A percentile compares a stretch with the other conserved stretches of the same genome.
phyloP scores from a whole-genome alignment of 1,139 yeast genomes.

The Petasospora rhodanensis region DNA sequence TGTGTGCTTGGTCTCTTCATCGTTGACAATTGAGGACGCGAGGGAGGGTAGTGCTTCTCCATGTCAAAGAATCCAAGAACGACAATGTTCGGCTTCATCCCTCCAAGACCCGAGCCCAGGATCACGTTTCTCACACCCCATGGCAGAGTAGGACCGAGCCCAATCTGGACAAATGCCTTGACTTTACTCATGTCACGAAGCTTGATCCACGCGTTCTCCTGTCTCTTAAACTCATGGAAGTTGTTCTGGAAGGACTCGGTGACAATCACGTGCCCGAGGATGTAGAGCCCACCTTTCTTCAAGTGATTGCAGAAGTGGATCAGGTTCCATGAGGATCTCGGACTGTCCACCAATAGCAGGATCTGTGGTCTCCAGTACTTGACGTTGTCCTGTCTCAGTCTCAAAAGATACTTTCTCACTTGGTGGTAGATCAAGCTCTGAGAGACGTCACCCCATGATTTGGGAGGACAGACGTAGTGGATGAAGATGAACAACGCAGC shows the following conservation, averaged over 20 bases:
- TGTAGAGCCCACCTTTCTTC: slow-evolving; percentile 90
- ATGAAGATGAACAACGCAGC: slow-evolving; percentile 66
- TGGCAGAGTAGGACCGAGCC: slow-evolving; percentile 78
- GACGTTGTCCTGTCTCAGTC: slow-evolving; percentile 85
- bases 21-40: slow-evolving; percentile 13
- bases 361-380: slow-evolving; percentile 98
- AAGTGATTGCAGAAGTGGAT: slow-evolving; percentile 92
- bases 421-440: slow-evolving; percentile 93
- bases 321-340: slow-evolving; percentile 84
- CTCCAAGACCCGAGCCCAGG: slow-evolving; percentile 91
- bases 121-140: slow-evolving; percentile 97
- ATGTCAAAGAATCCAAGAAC: slow-evolving; percentile 84
- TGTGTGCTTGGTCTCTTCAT: slow-evolving; percentile 9
- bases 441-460: slow-evolving; percentile 96
- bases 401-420: slow-evolving; percentile 74
- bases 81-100: slow-evolving; percentile 94
- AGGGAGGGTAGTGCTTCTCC: slow-evolving; percentile 21
- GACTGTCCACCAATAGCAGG: slow-evolving; percentile 79
- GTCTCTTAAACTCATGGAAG: slow-evolving; percentile 63
- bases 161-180: slow-evolving; percentile 91
- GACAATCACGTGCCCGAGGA: slow-evolving; percentile 85
- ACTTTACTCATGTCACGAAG: slow-evolving; percentile 71
- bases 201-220: slow-evolving; percentile 77
- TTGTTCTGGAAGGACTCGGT: slow-evolving; percentile 51
- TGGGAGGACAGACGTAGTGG: slow-evolving; percentile 90